Percentiles rank a stretch among this genome's conserved stretches.
Evolutionary conservation across 192 early-diverging fungal genomes (phyloP).

Genomic region (Cladochytrium replicatum): DNA sequence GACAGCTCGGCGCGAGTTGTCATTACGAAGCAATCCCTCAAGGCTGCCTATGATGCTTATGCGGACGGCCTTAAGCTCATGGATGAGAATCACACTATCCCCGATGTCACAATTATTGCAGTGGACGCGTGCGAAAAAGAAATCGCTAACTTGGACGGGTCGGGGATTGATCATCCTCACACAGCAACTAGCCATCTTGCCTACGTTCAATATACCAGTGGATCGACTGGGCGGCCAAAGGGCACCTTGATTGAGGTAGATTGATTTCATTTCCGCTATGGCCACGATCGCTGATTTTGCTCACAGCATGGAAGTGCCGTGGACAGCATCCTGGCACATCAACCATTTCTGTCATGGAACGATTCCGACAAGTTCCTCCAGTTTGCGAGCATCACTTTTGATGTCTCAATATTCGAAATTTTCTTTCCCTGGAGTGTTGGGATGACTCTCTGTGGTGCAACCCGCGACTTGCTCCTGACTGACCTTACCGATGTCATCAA

Average conservation of each 20-base stretch:
- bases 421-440: constrained; percentile 12
- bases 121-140: neutral
- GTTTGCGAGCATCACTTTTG: constrained; percentile 14
- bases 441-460: constrained; percentile 4
- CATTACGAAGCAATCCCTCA: neutral
- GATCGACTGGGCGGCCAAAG: constrained; percentile 33
- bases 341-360: constrained; percentile 10
- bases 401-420: constrained; percentile 14
- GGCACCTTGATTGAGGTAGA: constrained; percentile 22
- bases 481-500: constrained; percentile 3
- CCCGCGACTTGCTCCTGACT: neutral
- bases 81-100: constrained; percentile 1
- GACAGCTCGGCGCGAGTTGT: neutral
- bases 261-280: neutral
- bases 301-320: neutral
- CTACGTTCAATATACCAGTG: constrained; percentile 31
- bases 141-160: too few relatives aligned
- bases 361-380: constrained; percentile 5
- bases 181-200: constrained; percentile 13
- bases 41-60: constrained; percentile 4
- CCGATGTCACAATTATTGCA: neutral
- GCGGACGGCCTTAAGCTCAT: neutral
- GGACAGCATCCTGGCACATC: constrained; percentile 4
- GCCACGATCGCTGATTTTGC: constrained; percentile 1
- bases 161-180: neutral